These are phyloP conservation scores for Backusella morwellensis DNA, from an alignment of 192 early-diverging fungal genomes.

Conservation along the genomic window DNA sequence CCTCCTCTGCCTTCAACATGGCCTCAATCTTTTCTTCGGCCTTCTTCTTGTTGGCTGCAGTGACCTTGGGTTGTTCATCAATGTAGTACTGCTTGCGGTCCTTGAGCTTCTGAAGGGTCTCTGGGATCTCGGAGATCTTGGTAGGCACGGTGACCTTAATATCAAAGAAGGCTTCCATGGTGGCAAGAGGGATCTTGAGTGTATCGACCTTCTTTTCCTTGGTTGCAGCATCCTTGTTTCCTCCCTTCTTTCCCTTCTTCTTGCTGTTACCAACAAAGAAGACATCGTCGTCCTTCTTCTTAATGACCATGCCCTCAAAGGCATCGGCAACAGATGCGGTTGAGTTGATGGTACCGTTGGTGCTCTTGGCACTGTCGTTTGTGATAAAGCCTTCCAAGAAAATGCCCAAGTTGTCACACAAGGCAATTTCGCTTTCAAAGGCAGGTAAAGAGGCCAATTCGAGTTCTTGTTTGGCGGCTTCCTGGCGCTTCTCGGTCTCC, in stretches of 20 bases:
- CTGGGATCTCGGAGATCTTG: constrained; percentile 62
- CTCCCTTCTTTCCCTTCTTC: constrained; percentile 49
- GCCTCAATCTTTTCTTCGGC: constrained; percentile 84
- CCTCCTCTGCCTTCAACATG: constrained; percentile 35
- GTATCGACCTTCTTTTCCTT: constrained; percentile 41
- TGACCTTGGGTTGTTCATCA: constrained; percentile 73
- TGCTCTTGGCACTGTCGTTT: neutral
- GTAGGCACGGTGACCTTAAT: constrained; percentile 83
- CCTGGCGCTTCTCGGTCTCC: constrained; percentile 65
- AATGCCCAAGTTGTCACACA: constrained; percentile 77
- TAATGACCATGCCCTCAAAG: constrained; percentile 76
- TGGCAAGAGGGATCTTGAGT: constrained; percentile 71
- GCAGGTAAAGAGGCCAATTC: constrained; percentile 89
- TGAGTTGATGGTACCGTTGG: constrained; percentile 19
- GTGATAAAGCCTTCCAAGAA: constrained; percentile 57
- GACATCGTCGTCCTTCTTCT: constrained; percentile 76
- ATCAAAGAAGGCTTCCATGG: constrained; percentile 76
- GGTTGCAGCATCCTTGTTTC: constrained; percentile 57
- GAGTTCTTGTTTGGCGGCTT: constrained; percentile 69
- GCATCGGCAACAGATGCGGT: constrained; percentile 50
- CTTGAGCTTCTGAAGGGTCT: constrained; percentile 69
- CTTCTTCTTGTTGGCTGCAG: constrained; percentile 83
- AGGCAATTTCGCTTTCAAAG: constrained; percentile 81
- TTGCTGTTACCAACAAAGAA: constrained; percentile 65
- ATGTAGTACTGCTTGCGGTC: constrained; percentile 71